A percentile compares a stretch with the other conserved stretches of the same genome.
These are phyloP conservation scores for Leishmania turanica DNA, from an alignment of 208 protist genomes.

Conservation along the genomic window DNA sequence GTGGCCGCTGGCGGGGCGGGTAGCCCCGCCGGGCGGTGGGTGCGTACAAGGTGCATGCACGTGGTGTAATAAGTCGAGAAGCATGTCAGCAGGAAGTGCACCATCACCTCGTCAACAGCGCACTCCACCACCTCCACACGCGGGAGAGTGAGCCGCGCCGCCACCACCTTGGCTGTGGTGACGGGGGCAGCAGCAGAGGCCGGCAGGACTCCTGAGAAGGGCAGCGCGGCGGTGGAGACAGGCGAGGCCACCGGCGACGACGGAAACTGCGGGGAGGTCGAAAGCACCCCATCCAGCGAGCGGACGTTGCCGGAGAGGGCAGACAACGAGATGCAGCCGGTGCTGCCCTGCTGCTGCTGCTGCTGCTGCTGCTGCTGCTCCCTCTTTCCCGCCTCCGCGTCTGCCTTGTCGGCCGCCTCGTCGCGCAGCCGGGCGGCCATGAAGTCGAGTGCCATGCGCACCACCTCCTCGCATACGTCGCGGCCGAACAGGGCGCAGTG, in stretches of 20 bases:
- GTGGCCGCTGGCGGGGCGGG: neutral
- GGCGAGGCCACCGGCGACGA: constrained; percentile 18
- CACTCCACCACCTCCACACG: constrained; percentile 32
- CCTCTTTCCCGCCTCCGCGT: constrained; percentile 4
- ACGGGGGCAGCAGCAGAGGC: neutral
- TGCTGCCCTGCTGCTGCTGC: constrained; percentile 5
- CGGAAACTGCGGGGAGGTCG: neutral
- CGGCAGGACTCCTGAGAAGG: neutral
- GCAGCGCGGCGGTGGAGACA: neutral
- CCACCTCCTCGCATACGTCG: constrained; percentile 30
- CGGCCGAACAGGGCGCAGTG: constrained; percentile 28
- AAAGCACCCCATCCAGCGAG: neutral
- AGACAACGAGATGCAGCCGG: neutral
- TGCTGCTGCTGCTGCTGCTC: constrained; percentile 5
- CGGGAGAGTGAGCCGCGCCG: constrained; percentile 8
- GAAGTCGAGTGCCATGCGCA: constrained; percentile 27
- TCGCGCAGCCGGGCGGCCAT: constrained; percentile 28
- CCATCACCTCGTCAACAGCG: constrained; percentile 35
- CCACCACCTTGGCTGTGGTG: neutral
- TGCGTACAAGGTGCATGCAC: constrained; percentile 26
- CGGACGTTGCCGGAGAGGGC: neutral
- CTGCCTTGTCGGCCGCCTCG: constrained; percentile 11
- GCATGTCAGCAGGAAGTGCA: constrained; percentile 34
- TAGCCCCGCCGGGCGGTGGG: constrained; percentile 9
- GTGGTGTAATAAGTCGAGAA: constrained; percentile 29